A percentile compares a stretch with the other conserved stretches of the same genome.
Conservation (phyloP, 345 rosid species). For the Lumnitzera racemosa region DNA sequence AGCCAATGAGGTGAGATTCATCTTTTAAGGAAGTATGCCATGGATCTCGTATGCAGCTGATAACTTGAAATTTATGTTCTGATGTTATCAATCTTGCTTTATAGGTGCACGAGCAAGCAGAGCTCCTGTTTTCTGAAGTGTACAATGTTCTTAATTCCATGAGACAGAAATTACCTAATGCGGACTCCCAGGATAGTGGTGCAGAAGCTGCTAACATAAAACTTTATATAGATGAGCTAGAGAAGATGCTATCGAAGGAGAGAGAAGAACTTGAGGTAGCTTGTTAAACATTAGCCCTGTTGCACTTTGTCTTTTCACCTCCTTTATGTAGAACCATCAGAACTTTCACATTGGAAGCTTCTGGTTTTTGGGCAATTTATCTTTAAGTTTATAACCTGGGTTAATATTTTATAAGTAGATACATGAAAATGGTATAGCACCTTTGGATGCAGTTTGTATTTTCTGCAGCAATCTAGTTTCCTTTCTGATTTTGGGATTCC, state of each 20-base stretch:
- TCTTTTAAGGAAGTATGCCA: not conserved
- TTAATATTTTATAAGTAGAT: no score
- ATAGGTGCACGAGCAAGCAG: slow-evolving; percentile 53
- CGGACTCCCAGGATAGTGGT: slow-evolving; percentile 23
- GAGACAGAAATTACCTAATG: slow-evolving; percentile 34
- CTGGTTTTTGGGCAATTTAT: no score
- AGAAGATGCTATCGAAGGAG: slow-evolving; percentile 52
- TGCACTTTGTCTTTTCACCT: not conserved
- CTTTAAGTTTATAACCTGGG: no score
- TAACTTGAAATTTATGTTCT: slow-evolving; percentile 6
- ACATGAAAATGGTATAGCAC: no score
- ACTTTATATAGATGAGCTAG: slow-evolving; percentile 45
- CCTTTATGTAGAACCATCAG: not conserved
- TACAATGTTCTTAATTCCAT: slow-evolving; percentile 48
- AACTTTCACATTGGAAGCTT: not conserved
- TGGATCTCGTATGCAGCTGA: not conserved
- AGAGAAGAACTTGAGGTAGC: slow-evolving; percentile 75
- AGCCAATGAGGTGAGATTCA: slow-evolving; percentile 52
- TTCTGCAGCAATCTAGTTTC: not conserved
- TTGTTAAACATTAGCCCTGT: not conserved
- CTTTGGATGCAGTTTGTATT: not conserved
- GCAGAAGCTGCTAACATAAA: slow-evolving; percentile 24
- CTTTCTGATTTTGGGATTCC: not conserved
- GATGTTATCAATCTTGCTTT: slow-evolving; percentile 12
- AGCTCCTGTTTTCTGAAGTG: slow-evolving; percentile 59